Conservation (phyloP, 2,329 filamentous ascomycete genomes). For the Aureobasidium sp. region DNA sequence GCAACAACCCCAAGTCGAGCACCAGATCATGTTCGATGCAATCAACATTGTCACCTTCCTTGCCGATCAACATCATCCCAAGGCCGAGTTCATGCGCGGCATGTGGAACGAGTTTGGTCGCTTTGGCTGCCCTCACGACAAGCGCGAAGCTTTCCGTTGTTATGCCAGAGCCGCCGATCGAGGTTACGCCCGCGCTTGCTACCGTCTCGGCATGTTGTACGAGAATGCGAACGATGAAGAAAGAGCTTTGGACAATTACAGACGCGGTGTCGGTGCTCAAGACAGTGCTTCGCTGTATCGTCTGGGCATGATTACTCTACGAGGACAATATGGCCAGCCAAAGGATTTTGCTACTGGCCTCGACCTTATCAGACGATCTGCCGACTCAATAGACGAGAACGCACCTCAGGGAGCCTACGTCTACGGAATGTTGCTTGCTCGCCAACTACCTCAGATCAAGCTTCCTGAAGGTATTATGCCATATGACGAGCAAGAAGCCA, state of each 20-base stretch:
- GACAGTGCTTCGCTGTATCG: constrained; percentile 85
- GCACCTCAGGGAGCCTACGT: constrained; percentile 89
- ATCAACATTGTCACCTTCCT: constrained; percentile 88
- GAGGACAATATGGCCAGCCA: constrained; percentile 84
- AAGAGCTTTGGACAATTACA: constrained; percentile 88
- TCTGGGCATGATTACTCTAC: constrained; percentile 92
- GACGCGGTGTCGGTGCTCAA: constrained; percentile 64
- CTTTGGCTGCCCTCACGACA: constrained; percentile 82
- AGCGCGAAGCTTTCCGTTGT: constrained; percentile 83
- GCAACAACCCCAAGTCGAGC: constrained; percentile 76
- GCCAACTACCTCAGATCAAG: constrained; percentile 82
- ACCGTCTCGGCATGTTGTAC: constrained; percentile 96
- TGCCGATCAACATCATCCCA: constrained; percentile 83
- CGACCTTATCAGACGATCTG: constrained; percentile 73
- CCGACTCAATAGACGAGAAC: constrained; percentile 87
- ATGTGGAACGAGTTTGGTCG: constrained; percentile 99
- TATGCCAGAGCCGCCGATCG: constrained; percentile 81
- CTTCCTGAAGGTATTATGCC: constrained; percentile 66
- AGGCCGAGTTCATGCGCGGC: constrained; percentile 85
- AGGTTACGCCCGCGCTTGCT: constrained; percentile 82
- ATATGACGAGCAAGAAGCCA: constrained; percentile 63
- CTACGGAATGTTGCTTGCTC: constrained; percentile 82
- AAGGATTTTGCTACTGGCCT: constrained; percentile 74
- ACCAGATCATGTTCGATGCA: constrained; percentile 78
- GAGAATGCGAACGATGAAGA: constrained; percentile 88